Evolutionary conservation across 352 stramenopile genomes (phyloP).

Genomic region (Sclerospora graminicola): DNA sequence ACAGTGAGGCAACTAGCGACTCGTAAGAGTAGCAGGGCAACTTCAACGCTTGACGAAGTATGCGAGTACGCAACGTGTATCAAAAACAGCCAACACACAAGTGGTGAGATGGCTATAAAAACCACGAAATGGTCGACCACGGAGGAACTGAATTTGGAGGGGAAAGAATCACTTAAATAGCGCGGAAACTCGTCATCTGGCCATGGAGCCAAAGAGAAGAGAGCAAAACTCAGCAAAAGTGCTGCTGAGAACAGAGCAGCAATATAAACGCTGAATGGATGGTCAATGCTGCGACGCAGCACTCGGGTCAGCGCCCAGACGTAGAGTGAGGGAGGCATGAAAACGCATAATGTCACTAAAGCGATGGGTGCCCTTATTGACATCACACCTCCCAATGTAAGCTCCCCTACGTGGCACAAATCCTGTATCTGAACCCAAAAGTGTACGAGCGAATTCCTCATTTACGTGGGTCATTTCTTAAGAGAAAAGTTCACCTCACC

Average conservation of each 20-base stretch:
- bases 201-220: constrained; percentile 47
- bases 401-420: no score
- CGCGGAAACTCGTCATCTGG: constrained; percentile 40
- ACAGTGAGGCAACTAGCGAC: constrained; percentile 55
- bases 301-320: constrained; percentile 28
- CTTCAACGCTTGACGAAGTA: constrained; percentile 34
- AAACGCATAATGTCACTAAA: constrained; percentile 3
- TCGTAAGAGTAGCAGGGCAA: constrained; percentile 44
- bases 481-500: no score
- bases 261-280: constrained; percentile 42
- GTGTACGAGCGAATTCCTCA: no score
- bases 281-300: constrained; percentile 47
- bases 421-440: no score
- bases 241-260: constrained; percentile 32
- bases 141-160: constrained; percentile 52
- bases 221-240: constrained; percentile 36
- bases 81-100: constrained; percentile 50
- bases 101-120: constrained; percentile 48
- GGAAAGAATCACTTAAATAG: constrained; percentile 35
- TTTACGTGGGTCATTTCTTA: no score
- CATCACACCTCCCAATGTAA: no score
- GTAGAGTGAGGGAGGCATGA: constrained; percentile 8
- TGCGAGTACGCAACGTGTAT: constrained; percentile 57
- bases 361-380: no score
- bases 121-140: constrained; percentile 60